phyloP scores from a whole-genome alignment of 2,329 filamentous ascomycete genomes.

The Cytospora piceae region DNA sequence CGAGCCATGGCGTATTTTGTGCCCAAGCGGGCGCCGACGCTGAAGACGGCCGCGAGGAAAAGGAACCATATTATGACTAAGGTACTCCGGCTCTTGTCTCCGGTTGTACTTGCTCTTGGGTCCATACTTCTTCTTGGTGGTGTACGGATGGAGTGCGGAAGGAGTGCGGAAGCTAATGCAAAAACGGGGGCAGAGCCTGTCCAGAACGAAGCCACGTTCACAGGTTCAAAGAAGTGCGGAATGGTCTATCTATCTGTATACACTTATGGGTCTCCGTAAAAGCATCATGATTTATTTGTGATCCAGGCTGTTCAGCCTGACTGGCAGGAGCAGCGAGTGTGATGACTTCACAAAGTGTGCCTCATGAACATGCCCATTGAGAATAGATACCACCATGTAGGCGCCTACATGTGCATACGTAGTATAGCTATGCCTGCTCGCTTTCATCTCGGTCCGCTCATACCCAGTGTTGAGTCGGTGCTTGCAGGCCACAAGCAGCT shows the following conservation, averaged over 20 bases:
- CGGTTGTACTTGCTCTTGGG: not conserved
- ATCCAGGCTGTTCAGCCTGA: not conserved
- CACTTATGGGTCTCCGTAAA: not conserved
- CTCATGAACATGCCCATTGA: not conserved
- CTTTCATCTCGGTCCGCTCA: not conserved
- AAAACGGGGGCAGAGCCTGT: not conserved
- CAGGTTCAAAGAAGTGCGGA: not conserved
- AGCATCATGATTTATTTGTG: not conserved
- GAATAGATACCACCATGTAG: no score
- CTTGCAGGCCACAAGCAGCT: not conserved
- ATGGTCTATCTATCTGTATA: slow-evolving; percentile 9
- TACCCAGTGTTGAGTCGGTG: not conserved
- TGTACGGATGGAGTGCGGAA: not conserved
- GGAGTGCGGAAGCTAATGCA: slow-evolving; percentile 12
- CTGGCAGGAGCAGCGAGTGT: not conserved
- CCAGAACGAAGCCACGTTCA: slow-evolving; percentile 1
- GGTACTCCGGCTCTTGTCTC: slow-evolving; percentile 10
- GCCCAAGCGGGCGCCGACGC: slow-evolving; percentile 12
- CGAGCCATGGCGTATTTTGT: slow-evolving; percentile 20
- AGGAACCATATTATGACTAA: slow-evolving; percentile 20
- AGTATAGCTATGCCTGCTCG: no score
- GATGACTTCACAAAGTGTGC: not conserved
- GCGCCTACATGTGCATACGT: no score
- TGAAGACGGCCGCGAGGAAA: slow-evolving; percentile 5
- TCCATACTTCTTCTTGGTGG: not conserved